phyloP scores from a whole-genome alignment of 1,284 basidiomycete species.

The Phylloboletellus chloephorus region DNA sequence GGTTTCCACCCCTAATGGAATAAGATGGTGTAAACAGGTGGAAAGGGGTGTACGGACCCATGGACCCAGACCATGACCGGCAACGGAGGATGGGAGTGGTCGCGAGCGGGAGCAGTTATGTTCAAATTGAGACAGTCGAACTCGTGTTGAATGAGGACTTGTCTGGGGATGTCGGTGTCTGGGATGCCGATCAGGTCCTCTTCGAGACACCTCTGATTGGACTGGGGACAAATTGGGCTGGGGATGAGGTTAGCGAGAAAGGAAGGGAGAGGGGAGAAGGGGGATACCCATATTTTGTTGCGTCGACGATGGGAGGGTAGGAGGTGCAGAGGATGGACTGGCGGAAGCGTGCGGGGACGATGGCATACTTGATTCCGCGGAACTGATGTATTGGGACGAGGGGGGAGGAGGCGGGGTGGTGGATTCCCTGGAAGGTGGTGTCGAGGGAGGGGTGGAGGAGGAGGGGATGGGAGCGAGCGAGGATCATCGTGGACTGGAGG shows the following conservation, averaged over 20 bases:
- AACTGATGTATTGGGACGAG: constrained; percentile 61
- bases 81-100: constrained; percentile 44
- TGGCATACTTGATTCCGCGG: constrained; percentile 69
- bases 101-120: constrained; percentile 62
- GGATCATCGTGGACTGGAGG: constrained; percentile 22
- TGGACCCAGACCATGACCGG: constrained; percentile 80
- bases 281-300: constrained; percentile 57
- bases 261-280: constrained; percentile 1
- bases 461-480: constrained; percentile 19
- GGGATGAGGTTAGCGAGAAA: constrained; percentile 5
- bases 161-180: constrained; percentile 47
- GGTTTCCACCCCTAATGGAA: constrained; percentile 53
- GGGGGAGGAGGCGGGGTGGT: constrained; percentile 53
- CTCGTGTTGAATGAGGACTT: constrained; percentile 59
- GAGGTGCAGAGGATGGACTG: constrained; percentile 56
- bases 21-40: constrained; percentile 13
- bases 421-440: constrained; percentile 60
- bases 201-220: constrained; percentile 44
- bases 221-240: constrained; percentile 74
- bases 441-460: constrained; percentile 50
- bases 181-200: constrained; percentile 59
- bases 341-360: constrained; percentile 66
- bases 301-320: constrained; percentile 54
- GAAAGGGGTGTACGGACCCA: constrained; percentile 44
- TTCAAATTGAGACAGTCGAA: constrained; percentile 74